Conservation (phyloP, 2,329 filamentous ascomycete species). For the Ceratocystis variospora region DNA sequence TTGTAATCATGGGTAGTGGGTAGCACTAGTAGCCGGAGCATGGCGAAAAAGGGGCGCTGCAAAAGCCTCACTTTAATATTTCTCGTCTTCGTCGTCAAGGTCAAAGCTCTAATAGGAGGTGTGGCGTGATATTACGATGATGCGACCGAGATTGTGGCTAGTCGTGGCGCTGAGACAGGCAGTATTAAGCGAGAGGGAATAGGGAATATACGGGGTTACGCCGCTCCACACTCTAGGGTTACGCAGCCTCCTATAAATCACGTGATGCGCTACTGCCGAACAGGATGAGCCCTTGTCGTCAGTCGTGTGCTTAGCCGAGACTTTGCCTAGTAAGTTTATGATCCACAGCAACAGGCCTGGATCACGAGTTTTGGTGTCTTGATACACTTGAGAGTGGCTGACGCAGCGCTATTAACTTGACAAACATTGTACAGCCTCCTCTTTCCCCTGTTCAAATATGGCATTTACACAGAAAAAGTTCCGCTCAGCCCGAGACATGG, state of each 20-base stretch:
- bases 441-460: conserved; percentile 6
- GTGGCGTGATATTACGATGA: neutral
- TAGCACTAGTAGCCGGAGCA: too few relatives aligned
- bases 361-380: neutral
- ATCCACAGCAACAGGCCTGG: neutral
- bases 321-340: too few relatives aligned
- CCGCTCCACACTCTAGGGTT: neutral
- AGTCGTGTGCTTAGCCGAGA: too few relatives aligned
- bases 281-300: neutral
- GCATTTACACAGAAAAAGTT: conserved; percentile 14
- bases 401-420: too few relatives aligned
- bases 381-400: neutral
- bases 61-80: neutral
- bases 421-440: neutral
- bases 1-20: too few relatives aligned
- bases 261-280: neutral
- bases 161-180: neutral
- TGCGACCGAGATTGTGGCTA: neutral
- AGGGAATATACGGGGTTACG: neutral
- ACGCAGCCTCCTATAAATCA: neutral
- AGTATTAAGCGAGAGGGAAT: neutral
- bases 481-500: conserved; percentile 44
- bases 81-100: neutral
- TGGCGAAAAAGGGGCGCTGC: neutral
- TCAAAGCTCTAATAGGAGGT: neutral